Base-by-base conservation (phyloP, 2,329 filamentous ascomycete genomes). In the Thermoascus crustaceus region DNA sequence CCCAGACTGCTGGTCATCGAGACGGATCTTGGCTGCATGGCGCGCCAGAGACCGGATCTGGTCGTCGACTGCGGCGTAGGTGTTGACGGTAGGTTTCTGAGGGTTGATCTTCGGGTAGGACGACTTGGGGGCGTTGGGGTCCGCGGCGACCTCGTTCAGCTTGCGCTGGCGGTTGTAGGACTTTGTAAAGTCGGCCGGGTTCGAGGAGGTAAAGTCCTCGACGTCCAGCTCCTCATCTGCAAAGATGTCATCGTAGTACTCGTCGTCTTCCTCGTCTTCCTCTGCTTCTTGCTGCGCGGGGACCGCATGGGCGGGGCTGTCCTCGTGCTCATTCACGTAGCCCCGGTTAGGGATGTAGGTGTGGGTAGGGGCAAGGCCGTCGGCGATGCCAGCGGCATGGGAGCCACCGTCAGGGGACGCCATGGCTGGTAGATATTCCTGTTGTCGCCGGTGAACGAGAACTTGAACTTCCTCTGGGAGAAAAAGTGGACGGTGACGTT, bases 161-260 rank as follows among this genome's bases (percentile, higher is more conserved):
- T 79, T 79, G 40, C 78, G 74, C 57, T 93, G 85, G 42, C 87
- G 81, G 59, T 94, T 94, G 69, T 91, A 91, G 5, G 81, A 79
- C 63, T 93, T 91, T 23, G 85, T 87, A 38, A 86, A 74, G 58
- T 94, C 84, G 24, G 73, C 52, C 0, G 72, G 67, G 41, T 78
- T 76, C 1, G 67, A 71, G 0, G 75, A 69, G 5, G 68, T 66
- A 32, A 78, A 67, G 11, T 73, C 63, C 50, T 75, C 76, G 16
- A 70, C 67, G 32, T 67, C 67, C 16, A 77, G 48, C 30, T n/a
- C n/a, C n/a, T 73, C 68, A 10, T 77, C 71, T 26, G 71, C 67
- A 37, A 69, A 69, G 18, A 75, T 71, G 41, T 73, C 71, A 36
- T 83, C 74, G 41, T 79, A 76, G 38, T 79, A 75, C 27, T 78